Evolutionary conservation across 2,329 filamentous ascomycete species (phyloP).

Genomic region (Periglandula ipomoeae): DNA sequence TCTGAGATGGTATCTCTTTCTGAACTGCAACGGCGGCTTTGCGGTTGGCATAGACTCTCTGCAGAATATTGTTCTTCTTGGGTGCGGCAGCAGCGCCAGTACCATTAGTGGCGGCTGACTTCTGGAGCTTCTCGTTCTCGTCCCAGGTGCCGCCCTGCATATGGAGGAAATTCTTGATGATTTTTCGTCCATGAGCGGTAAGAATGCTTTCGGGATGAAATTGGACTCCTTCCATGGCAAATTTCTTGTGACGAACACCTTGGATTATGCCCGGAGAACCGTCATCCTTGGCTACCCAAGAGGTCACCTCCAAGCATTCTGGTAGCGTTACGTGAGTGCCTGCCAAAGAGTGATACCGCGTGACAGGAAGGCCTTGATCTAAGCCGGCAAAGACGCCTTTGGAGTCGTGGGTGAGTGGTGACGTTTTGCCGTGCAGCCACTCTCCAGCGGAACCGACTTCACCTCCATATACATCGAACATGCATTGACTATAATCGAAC

Average conservation of each 20-base stretch:
- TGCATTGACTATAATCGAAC: slow-evolving; percentile 64
- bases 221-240: slow-evolving; percentile 88
- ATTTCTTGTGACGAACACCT: slow-evolving; percentile 89
- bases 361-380: slow-evolving; percentile 73
- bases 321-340: slow-evolving; percentile 85
- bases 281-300: slow-evolving; percentile 73
- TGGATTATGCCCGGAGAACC: slow-evolving; percentile 83
- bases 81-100: slow-evolving; percentile 17
- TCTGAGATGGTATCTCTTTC: slow-evolving; percentile 75
- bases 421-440: slow-evolving; percentile 96
- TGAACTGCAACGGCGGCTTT: slow-evolving; percentile 68
- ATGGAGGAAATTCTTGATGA: slow-evolving; percentile 86
- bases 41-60: slow-evolving; percentile 81
- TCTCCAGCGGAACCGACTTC: slow-evolving; percentile 88
- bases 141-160: slow-evolving; percentile 89
- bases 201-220: slow-evolving; percentile 98
- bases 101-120: slow-evolving; percentile 22
- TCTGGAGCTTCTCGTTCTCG: slow-evolving; percentile 57
- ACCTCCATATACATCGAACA: slow-evolving; percentile 88
- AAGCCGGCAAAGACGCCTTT: slow-evolving; percentile 89
- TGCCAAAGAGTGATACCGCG: slow-evolving; percentile 91
- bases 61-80: slow-evolving; percentile 77
- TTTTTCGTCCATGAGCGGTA: slow-evolving; percentile 75
- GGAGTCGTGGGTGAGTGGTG: slow-evolving; percentile 75
- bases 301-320: slow-evolving; percentile 77